These are phyloP conservation scores for Tothia fuscella DNA, from an alignment of 2,329 filamentous ascomycete genomes.

Conservation along the genomic window DNA sequence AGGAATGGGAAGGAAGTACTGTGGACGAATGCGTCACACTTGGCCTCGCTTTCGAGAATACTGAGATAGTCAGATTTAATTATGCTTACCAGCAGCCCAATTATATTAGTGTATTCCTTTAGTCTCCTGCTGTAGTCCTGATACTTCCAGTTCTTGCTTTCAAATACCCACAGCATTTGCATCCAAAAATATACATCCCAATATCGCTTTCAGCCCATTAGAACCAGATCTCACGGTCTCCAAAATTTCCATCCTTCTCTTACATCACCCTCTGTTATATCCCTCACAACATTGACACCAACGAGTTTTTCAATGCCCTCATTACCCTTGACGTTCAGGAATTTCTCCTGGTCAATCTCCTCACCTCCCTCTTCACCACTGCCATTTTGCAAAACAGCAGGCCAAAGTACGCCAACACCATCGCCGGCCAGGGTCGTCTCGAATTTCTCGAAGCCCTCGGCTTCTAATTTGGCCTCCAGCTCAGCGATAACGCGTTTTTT, in stretches of 20 bases:
- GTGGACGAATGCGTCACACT: too few species aligned
- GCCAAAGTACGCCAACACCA: conserved; percentile 88
- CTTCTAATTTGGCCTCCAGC: conserved; percentile 48
- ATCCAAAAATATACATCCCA: too few species aligned
- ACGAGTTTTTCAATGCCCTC: conserved; percentile 81
- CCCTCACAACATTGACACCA: too few species aligned
- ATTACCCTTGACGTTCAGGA: conserved; percentile 71
- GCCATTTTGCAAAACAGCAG: conserved; percentile 78
- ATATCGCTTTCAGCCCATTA: too few species aligned
- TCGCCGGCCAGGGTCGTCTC: conserved; percentile 85
- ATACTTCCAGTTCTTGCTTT: too few species aligned
- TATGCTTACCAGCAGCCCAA: too few species aligned
- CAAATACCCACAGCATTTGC: too few species aligned
- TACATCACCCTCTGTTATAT: conserved; percentile 34
- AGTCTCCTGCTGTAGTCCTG: too few species aligned
- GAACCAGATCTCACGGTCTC: conserved; percentile 40
- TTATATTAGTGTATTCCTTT: too few species aligned
- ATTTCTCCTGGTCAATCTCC: conserved; percentile 84
- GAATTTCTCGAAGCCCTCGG: conserved; percentile 65
- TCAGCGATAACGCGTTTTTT: conserved; percentile 36
- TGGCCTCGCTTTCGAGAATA: too few species aligned
- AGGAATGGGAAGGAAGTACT: too few species aligned
- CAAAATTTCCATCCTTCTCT: conserved; percentile 81
- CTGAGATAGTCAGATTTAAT: too few species aligned
- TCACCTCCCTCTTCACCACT: conserved; percentile 72